Evolutionary conservation across 371 early-diverging fungal species (phyloP), one percentile per base, ranked within the genome.

Genomic region (Syncephalastrum sp.): DNA sequence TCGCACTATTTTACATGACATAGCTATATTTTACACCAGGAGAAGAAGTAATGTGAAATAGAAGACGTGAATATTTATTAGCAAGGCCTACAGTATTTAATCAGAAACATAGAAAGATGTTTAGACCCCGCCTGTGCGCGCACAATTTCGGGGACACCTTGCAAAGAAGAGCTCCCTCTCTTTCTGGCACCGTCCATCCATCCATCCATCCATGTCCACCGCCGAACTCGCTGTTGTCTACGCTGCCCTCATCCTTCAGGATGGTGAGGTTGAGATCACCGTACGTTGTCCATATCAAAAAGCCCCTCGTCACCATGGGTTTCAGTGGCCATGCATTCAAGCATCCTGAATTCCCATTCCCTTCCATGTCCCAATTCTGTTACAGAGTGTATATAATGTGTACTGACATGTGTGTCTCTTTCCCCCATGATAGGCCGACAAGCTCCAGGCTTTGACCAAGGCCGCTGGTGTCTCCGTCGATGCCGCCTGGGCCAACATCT

Each of bases 191-290:
- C 29, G 48, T 33, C 51, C 54, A 60, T 57, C 63, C 54, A 63
- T 61, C 46, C 54, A 56, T 50, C 42, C 46, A 64, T 63, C 62
- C 65, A 78, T 78, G 79, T 79, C 79, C 42, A 60, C 60, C 62
- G 77, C 87, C 77, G 96, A 96, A 86, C 87, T 88, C 71, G 97
- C 97, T 78, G 85, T 93, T 81, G 90, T 88, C 65, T 97, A 96
- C 90, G 96, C 98, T 64, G 89, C 98, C 59, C 92, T 98, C 77
- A 96, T 97, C 90, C 95, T 98, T 75, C 87, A 92, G 81, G 98
- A 97, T 81, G 98, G 94, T 79, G 86, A 90, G 72, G 82, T 95
- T 79, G 97, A 92, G 68, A 91, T 97, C 89, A 91, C 96, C 64
- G 96, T 95, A 87, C 81, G 91, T 85, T 41, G 25, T 14, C 3